Evolutionary conservation across 2,329 filamentous ascomycete species (phyloP), one percentile per base, ranked within the genome.

Genomic region (Ophiocordyceps australis): DNA sequence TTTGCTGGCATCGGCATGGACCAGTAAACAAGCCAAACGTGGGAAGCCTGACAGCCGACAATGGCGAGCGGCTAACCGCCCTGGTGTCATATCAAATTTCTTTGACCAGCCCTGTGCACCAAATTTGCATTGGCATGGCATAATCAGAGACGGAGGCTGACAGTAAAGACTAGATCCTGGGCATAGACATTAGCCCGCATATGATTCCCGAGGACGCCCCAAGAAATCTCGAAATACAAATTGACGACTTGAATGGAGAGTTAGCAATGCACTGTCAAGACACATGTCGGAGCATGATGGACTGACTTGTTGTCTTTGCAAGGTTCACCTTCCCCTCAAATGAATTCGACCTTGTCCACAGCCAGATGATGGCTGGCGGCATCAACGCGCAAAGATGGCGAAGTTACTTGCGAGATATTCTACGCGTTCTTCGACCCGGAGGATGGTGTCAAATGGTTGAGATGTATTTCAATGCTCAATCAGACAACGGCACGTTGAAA

Each of bases 361-460:
- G 80, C 37, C 69, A 73, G 36, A 62, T 77, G 49, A 56, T 81
- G 46, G 58, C 65, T 35, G 70, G 69, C 14, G 82, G 80, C 1
- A 78, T 92, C 38, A 62, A 85, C 40, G 54, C 59, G 30, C 54
- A 60, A 33, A 65, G 81, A 45, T 94, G 85, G 85, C 50, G 55
- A 28, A 60, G 62, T 17, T 93, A 91, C 47, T 49, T 92, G 35
- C 57, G 60, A 37, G 85, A 93, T 38, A 77, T 92, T 32, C 65
- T 69, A 35, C 62, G 68, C 14, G 62, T 82, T 8, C 54, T 85
- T 33, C 74, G 69, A 26, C 74, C 72, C 5, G 76, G 74, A 3
- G 83, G 85, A 2, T 93, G 82, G 81, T 65, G 78, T 31, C 82
- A 93, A 42, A 74, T 92, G 63, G 67, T 80, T n/a, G 85, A 93